Base-by-base conservation (phyloP, 495 filamentous ascomycete species). In the Neurospora terricola region DNA sequence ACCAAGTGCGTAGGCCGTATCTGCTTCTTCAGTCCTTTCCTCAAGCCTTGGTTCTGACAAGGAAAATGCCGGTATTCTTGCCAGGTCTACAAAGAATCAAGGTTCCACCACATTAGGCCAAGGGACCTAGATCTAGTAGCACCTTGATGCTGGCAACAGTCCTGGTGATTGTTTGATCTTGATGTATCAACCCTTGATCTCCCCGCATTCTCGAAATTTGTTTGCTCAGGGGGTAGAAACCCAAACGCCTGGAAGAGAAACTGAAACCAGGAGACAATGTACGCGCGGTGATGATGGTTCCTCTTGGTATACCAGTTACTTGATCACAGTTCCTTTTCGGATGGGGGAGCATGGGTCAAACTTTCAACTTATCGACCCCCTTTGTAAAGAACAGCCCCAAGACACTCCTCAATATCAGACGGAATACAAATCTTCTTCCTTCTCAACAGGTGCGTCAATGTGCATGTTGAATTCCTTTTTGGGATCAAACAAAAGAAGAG, bases 381-480 rank as follows among this genome's bases (percentile, higher is more conserved):
- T 12, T 12, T 45, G 36, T 12, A 2, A 18, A 34, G 6, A 11
- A 14, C 0, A 62, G 2, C 6, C 3, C 14, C 1, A 18, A 9
- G 12, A 62, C 54, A 62, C 6, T 34, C 54, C 6, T 16, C 27
- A 27, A 34, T 38, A 37, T 42, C 48, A 72, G 30, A 38, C 73
- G 8, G 66, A 77, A 69, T 77, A 75, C 34, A 77, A 38, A 2
- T 77, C 76, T 18, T 77, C 75, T 12, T 78, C 76, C 71, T 77
- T 77, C 74, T 78, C 77, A 21, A 74, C 37, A 27, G 75, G 74
- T 43, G 71, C 68, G 34, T 78, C 77, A 39, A 78, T 77, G 48
- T 73, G 72, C 74, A 76, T 77, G 38, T 76, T 77, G 69, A 78
- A 76, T 69, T 78, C 75, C 71, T 74, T 70, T 23, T 68, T 23